A percentile compares a stretch with the other conserved stretches of the same genome.
Evolutionary conservation across 495 filamentous ascomycete species (phyloP).

Genomic region (Daldinia decipiens): DNA sequence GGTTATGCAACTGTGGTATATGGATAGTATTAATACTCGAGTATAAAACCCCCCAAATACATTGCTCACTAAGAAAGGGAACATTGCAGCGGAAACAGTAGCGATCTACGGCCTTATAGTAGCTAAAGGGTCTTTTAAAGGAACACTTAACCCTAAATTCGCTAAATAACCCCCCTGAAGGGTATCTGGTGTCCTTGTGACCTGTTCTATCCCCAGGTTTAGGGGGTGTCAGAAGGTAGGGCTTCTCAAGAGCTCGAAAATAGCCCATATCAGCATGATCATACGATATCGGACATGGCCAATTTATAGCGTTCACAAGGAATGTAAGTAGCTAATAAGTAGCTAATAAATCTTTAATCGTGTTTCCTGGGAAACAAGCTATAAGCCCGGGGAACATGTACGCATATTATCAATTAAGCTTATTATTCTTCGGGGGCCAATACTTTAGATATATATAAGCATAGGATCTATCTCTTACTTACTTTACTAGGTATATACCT

Average conservation of each 20-base stretch:
- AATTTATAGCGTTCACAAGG: neutral
- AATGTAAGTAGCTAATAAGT: neutral
- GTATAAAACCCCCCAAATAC: neutral
- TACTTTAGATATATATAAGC: neutral
- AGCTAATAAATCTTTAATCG: neutral
- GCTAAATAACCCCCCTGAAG: neutral
- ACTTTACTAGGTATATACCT: constrained; percentile 33
- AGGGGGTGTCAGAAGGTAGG: neutral
- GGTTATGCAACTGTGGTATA: neutral
- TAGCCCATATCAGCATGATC: constrained; percentile 20
- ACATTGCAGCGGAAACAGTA: neutral
- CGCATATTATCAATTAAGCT: too few relatives aligned
- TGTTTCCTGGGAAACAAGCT: neutral
- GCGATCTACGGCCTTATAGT: neutral
- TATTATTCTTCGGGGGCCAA: neutral
- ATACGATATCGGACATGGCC: constrained; percentile 27
- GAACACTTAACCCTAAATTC: neutral
- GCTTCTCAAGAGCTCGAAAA: constrained; percentile 17
- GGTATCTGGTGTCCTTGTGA: neutral
- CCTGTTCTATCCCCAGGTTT: neutral
- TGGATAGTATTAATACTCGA: neutral
- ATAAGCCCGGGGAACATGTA: neutral
- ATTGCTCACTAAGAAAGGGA: neutral
- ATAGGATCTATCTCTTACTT: neutral
- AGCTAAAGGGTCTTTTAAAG: neutral